These are phyloP conservation scores for Lipomyces yamanashiensis DNA, from an alignment of 805 yeast genomes.

Conservation along the genomic window DNA sequence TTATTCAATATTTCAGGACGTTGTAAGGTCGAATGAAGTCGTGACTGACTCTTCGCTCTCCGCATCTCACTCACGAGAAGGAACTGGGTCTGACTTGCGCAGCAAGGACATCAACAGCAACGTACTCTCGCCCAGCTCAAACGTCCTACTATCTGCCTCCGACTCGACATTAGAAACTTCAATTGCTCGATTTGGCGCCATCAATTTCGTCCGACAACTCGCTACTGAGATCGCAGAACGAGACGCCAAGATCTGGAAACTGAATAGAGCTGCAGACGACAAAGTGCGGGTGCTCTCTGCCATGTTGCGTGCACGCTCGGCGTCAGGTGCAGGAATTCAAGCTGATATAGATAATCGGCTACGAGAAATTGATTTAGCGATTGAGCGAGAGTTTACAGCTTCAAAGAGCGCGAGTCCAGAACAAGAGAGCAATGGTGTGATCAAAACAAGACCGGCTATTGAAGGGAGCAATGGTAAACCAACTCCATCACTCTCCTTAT, in stretches of 20 bases:
- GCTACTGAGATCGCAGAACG: constrained; percentile 55
- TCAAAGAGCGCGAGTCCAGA: not conserved
- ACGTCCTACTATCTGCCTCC: constrained; percentile 24
- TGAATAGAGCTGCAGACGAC: constrained; percentile 44
- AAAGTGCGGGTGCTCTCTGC: constrained; percentile 42
- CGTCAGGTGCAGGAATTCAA: constrained; percentile 27
- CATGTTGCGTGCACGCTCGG: constrained; percentile 42
- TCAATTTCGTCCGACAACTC: constrained; percentile 52
- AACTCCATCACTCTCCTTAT: not conserved
- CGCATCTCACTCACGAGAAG: not conserved
- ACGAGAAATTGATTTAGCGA: constrained; percentile 8
- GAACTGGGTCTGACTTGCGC: not conserved
- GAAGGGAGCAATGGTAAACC: not conserved
- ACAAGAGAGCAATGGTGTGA: not conserved
- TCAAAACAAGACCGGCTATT: not conserved
- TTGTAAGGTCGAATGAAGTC: constrained; percentile 7
- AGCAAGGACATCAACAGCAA: not conserved
- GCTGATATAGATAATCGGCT: constrained; percentile 37
- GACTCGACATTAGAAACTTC: constrained; percentile 45
- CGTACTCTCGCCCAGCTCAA: constrained; percentile 3
- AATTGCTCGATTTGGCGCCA: constrained; percentile 45
- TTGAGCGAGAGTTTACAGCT: constrained; percentile 9
- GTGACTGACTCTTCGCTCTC: not conserved
- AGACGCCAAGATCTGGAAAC: constrained; percentile 52
- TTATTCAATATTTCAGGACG: constrained; percentile 32